Evolutionary conservation across 2,329 filamentous ascomycete genomes (phyloP).

Genomic region (Dactylellina drechsleri): DNA sequence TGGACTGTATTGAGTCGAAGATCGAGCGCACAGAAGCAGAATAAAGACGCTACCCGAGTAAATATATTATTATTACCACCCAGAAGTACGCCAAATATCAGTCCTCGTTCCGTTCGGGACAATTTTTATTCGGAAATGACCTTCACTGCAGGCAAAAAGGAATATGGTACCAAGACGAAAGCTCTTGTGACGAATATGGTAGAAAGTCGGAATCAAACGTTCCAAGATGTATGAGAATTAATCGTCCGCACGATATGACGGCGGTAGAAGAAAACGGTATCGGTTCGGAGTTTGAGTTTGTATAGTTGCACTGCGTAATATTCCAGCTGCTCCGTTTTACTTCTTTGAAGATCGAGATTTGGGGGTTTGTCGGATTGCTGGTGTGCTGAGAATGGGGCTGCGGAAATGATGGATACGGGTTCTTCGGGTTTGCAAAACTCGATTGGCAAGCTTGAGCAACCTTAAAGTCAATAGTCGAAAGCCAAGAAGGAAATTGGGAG

Average conservation of each 20-base stretch:
- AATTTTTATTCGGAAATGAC: slow-evolving; percentile 51
- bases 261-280: no score
- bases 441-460: slow-evolving; percentile 40
- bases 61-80: slow-evolving; percentile 12
- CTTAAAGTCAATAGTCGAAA: slow-evolving; percentile 29
- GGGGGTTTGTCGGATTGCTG: neutral
- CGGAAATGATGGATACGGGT: slow-evolving; percentile 26
- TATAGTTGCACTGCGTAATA: no score
- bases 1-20: slow-evolving; percentile 7
- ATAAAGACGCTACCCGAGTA: slow-evolving; percentile 1
- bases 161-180: slow-evolving; percentile 22
- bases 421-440: slow-evolving; percentile 14
- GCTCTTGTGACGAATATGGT: slow-evolving; percentile 44
- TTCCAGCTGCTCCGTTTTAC: no score
- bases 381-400: slow-evolving; percentile 39
- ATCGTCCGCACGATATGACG: slow-evolving; percentile 22
- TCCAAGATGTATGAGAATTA: slow-evolving; percentile 26
- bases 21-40: slow-evolving; percentile 26
- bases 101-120: slow-evolving; percentile 43
- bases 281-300: no score
- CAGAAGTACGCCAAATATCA: slow-evolving; percentile 19
- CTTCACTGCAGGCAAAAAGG: slow-evolving; percentile 28
- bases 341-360: slow-evolving; percentile 1
- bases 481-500: slow-evolving; percentile 13
- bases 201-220: slow-evolving; percentile 52